A percentile compares a stretch with the other conserved stretches of the same genome.
These are phyloP conservation scores for Bolboschoenus planiculmis DNA, from an alignment of 176 grass and related monocot species.

Conservation along the genomic window DNA sequence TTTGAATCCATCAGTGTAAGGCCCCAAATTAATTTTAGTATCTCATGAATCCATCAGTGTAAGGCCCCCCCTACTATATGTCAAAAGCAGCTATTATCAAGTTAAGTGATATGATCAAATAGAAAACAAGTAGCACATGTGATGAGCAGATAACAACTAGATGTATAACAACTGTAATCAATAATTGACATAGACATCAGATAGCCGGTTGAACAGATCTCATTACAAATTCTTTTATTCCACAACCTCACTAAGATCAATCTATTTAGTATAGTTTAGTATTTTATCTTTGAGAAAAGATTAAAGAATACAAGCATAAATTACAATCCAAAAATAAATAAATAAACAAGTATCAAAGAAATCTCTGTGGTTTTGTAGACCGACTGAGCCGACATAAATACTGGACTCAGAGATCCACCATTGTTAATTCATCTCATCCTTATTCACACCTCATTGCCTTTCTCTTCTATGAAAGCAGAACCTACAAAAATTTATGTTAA, in stretches of 20 bases:
- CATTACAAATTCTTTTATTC: slow-evolving; percentile 4
- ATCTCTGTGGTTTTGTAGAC: not conserved
- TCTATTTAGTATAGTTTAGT: not conserved
- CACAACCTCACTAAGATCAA: slow-evolving; percentile 7
- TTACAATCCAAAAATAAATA: not conserved
- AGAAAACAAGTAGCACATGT: not conserved
- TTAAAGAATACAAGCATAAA: not conserved
- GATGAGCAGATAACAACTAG: not conserved
- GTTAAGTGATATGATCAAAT: not conserved
- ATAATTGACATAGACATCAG: slow-evolving; percentile 5
- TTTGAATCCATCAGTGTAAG: not conserved
- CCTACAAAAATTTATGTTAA: slow-evolving; percentile 9
- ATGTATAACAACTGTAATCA: not conserved
- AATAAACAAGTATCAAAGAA: not conserved
- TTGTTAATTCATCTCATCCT: not conserved
- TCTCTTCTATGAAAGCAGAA: not conserved
- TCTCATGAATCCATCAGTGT: no score
- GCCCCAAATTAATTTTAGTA: not conserved
- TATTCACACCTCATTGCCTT: not conserved
- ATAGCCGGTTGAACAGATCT: slow-evolving; percentile 9
- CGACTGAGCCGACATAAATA: slow-evolving; percentile 21
- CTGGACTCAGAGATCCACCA: not conserved
- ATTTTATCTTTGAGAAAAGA: not conserved
- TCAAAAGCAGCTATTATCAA: not conserved
- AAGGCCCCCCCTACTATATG: no score